Conservation (phyloP, 2,329 filamentous ascomycete genomes). For the Cercospora janseana region DNA sequence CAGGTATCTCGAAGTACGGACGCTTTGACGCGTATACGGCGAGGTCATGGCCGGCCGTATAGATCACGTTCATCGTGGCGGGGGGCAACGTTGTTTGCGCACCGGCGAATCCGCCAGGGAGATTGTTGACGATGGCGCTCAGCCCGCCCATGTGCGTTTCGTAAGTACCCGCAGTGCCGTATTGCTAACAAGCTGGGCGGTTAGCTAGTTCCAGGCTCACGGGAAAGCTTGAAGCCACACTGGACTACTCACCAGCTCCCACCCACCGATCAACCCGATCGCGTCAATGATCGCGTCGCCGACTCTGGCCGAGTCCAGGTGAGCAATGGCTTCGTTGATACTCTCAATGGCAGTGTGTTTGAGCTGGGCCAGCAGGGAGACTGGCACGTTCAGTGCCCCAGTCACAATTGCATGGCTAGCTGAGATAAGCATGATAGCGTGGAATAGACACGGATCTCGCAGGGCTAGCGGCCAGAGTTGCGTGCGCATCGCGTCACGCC, state of each 20-base stretch:
- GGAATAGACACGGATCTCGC: conserved; percentile 21
- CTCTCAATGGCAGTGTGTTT: conserved; percentile 23
- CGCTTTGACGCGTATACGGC: conserved; percentile 20
- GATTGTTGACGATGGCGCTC: conserved; percentile 20
- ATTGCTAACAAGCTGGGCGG: conserved; percentile 18
- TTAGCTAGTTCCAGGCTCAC: conserved; percentile 4
- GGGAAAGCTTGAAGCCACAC: conserved; percentile 13
- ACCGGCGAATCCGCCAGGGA: conserved; percentile 22
- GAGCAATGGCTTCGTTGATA: conserved; percentile 22
- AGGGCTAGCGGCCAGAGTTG: conserved; percentile 25
- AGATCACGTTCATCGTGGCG: conserved; percentile 18
- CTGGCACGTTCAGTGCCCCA: conserved; percentile 15
- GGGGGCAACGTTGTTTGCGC: conserved; percentile 15
- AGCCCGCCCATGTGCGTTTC: conserved; percentile 27
- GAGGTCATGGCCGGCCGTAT: conserved; percentile 22
- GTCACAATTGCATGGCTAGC: conserved; percentile 25
- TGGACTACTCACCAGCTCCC: conserved; percentile 25
- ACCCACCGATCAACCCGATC: conserved; percentile 25
- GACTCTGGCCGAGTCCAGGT: conserved; percentile 11
- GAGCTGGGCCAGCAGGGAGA: conserved; percentile 20
- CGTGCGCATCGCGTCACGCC: conserved; percentile 22
- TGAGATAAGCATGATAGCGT: conserved; percentile 23
- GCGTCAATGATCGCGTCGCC: conserved; percentile 23
- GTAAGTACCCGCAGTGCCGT: conserved; percentile 22
- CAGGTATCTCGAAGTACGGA: conserved; percentile 18